Evolutionary conservation across 2,329 filamentous ascomycete genomes (phyloP).

Genomic region (Hypoxylon sp.): DNA sequence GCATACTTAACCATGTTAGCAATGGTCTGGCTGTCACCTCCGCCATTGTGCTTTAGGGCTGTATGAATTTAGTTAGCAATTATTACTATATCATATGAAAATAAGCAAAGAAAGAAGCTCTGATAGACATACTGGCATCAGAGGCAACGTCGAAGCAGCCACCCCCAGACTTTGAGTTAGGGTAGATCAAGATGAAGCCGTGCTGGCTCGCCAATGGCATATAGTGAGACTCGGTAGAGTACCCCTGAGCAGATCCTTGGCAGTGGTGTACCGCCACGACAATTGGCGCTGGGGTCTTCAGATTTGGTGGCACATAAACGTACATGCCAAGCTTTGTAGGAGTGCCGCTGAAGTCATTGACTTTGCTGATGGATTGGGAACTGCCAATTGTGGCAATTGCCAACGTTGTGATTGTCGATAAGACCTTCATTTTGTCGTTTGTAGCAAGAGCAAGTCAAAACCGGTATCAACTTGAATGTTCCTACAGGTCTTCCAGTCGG

Average conservation of each 20-base stretch:
- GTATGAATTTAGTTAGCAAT: conserved; percentile 8
- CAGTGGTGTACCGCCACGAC: conserved; percentile 72
- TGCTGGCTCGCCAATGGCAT: conserved; percentile 67
- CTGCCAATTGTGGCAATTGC: conserved; percentile 50
- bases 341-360: conserved; percentile 54
- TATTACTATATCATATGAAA: not conserved
- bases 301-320: conserved; percentile 53
- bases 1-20: conserved; percentile 58
- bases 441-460: conserved; percentile 4
- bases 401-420: conserved; percentile 41
- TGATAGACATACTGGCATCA: conserved; percentile 54
- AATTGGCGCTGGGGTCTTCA: conserved; percentile 58
- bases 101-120: not conserved
- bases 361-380: conserved; percentile 50
- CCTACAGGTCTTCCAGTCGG: conserved; percentile 20
- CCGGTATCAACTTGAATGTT: conserved; percentile 18
- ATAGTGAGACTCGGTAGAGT: conserved; percentile 67
- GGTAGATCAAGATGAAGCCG: conserved; percentile 69
- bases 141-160: conserved; percentile 74
- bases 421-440: conserved; percentile 44
- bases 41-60: conserved; percentile 56
- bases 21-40: conserved; percentile 59
- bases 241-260: conserved; percentile 66
- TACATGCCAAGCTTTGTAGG: conserved; percentile 57
- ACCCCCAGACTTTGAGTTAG: conserved; percentile 59